A percentile compares a stretch with the other conserved stretches of the same genome.
phyloP scores from a whole-genome alignment of 441 rosid genomes.

The Eutrema salsugineum region DNA sequence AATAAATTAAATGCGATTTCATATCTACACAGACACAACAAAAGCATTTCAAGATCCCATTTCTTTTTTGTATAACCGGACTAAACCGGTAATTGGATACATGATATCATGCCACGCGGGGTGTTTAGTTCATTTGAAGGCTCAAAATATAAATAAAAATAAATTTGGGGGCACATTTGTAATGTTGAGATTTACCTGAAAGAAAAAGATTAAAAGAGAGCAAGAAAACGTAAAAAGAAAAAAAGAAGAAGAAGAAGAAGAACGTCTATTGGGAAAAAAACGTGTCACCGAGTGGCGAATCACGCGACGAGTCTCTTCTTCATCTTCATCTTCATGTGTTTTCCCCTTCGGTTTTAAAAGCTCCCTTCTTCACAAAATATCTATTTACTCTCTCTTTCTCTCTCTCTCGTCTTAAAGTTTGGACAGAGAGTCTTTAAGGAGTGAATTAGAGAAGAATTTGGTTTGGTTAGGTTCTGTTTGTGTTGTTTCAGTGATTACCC shows the following conservation, averaged over 20 bases:
- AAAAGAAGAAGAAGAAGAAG: neutral
- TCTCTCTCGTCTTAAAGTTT: neutral
- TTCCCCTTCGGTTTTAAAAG: conserved; percentile 11
- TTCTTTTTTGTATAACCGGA: neutral
- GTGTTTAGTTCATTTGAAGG: neutral
- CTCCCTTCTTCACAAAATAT: neutral
- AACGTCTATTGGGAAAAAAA: conserved; percentile 10
- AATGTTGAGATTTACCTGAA: conserved; percentile 1
- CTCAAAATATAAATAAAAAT: neutral
- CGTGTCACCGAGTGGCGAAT: conserved; percentile 31
- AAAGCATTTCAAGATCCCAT: no score
- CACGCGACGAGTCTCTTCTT: conserved; percentile 32
- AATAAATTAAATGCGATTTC: neutral
- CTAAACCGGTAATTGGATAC: neutral
- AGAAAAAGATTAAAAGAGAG: neutral
- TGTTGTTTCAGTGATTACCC: neutral
- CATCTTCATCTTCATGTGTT: conserved; percentile 27
- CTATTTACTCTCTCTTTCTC: neutral
- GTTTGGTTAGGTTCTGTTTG: neutral
- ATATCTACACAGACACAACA: no score
- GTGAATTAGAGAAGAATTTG: conserved; percentile 12
- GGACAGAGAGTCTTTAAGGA: conserved; percentile 12
- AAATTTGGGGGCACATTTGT: neutral
- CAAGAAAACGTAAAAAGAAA: conserved; percentile 17
- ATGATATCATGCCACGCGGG: neutral